Percentiles rank a stretch among this genome's conserved stretches.
These are phyloP conservation scores for Daldinia caldariorum DNA, from an alignment of 495 filamentous ascomycete species.

Conservation along the genomic window DNA sequence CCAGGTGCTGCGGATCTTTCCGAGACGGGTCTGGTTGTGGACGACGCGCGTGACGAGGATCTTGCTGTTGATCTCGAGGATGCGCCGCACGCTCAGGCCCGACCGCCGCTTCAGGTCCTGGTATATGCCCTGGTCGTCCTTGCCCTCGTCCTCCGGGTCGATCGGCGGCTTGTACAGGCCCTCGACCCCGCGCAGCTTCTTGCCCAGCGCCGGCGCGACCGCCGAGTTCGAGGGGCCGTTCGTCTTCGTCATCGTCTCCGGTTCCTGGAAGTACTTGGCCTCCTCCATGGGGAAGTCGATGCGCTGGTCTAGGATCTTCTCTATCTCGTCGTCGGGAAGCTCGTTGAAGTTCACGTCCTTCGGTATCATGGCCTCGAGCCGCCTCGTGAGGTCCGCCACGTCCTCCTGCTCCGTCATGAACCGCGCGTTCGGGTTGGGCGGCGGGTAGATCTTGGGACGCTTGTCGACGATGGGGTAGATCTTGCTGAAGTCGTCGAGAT, in stretches of 20 bases:
- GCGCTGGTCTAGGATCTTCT: constrained; percentile 34
- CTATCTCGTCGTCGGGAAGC: constrained; percentile 40
- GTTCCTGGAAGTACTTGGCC: constrained; percentile 56
- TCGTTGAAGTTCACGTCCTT: constrained; percentile 54
- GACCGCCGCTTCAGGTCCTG: constrained; percentile 71
- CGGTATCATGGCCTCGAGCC: constrained; percentile 63
- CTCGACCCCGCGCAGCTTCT: constrained; percentile 55
- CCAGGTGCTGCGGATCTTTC: constrained; percentile 82
- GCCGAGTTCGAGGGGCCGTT: constrained; percentile 50
- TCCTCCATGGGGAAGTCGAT: constrained; percentile 37
- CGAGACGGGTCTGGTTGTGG: constrained; percentile 93
- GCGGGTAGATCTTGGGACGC: constrained; percentile 46
- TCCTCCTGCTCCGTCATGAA: constrained; percentile 69
- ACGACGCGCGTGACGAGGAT: constrained; percentile 76
- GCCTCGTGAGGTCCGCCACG: constrained; percentile 64
- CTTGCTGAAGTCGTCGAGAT: constrained; percentile 86
- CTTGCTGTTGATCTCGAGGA: constrained; percentile 68
- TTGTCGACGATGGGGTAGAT: constrained; percentile 80
- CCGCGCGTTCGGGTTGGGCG: constrained; percentile 65
- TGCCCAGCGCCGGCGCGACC: constrained; percentile 55
- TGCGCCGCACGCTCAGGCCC: constrained; percentile 67
- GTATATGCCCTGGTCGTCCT: constrained; percentile 55
- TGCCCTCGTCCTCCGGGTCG: constrained; percentile 55
- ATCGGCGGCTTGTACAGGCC: constrained; percentile 59
- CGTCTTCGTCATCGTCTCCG: constrained; percentile 50